Base-by-base conservation (phyloP, 2,329 filamentous ascomycete genomes). In the Colletotrichum phormii region DNA sequence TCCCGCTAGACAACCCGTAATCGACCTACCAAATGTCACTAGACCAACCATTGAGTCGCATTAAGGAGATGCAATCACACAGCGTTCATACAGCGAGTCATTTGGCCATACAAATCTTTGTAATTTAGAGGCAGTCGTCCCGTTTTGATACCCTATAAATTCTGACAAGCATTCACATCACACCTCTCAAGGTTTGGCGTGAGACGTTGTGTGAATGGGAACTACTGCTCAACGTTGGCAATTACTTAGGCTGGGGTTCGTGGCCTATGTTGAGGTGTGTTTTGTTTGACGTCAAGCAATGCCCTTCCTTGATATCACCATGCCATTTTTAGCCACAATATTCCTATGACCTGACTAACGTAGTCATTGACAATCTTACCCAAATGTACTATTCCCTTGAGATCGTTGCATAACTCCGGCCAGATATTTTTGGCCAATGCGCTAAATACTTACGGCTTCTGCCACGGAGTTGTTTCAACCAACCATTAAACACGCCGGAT, bases 61-160 rank as follows among this genome's bases (percentile, higher is more conserved):
- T 11, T 1, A 18, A 15, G 5, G 12, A 33, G 22, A 13, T 5
- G 18, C 13, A 26, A n/a, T 7, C 35, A 12, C 12, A 13, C 33
- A 11, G 7, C 13, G 9, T 26, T 37, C 24, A 49, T 4, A 26
- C 18, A 64, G 13, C 22, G 22, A n/a, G 8, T 26, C 22, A 24
- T 4, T 35, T n/a, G 13, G n/a, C 31, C 11, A 15, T 22, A 26
- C 6, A 12, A 2, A 4, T 7, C 3, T 64, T 64, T 49, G 13
- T 35, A 64, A n/a, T 26, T 53, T 54, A 54, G 9, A 37, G 26
- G 46, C 31, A 11, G 33, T 26, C 3, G 5, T 12, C 37, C 22
- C 12, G 9, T 35, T 13, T 53, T 64, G 46, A 64, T 64, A 64
- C 46, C 61, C 61, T 37, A 35, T 46, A 35, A 53, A 53, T 53